Conservation (phyloP, 1,284 basidiomycete genomes). For the Vanrija humicola region DNA sequence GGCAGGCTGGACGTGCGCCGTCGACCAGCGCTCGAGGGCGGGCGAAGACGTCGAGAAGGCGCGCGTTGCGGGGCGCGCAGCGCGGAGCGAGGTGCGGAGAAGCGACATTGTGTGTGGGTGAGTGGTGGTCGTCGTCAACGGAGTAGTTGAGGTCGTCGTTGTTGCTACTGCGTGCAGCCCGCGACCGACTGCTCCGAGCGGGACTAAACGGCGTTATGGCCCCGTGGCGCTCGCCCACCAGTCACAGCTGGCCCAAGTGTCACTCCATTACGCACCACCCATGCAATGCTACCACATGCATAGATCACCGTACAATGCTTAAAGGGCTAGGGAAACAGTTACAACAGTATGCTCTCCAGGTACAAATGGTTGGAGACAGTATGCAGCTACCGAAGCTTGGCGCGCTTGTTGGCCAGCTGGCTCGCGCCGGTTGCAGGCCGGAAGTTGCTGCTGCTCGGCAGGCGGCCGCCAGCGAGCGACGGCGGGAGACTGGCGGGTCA, state of each 20-base stretch:
- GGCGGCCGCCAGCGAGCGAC: slow-evolving; percentile 32
- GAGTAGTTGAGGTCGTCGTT: background rate
- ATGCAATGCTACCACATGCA: background rate
- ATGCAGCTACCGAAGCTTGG: slow-evolving; percentile 25
- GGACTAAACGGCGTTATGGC: background rate
- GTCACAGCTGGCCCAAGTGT: background rate
- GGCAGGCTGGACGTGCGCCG: slow-evolving; percentile 15
- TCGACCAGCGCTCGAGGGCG: background rate
- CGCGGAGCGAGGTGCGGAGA: slow-evolving; percentile 11
- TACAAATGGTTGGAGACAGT: no score
- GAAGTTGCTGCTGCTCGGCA: slow-evolving; percentile 44
- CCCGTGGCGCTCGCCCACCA: background rate
- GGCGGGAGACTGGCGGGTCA: slow-evolving; percentile 32
- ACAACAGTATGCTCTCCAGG: background rate
- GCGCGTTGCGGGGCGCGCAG: background rate
- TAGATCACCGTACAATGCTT: background rate
- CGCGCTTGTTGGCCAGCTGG: slow-evolving; percentile 21
- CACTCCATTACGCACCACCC: background rate
- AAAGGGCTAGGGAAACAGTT: slow-evolving; percentile 1
- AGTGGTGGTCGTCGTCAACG: background rate
- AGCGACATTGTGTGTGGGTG: slow-evolving; percentile 9
- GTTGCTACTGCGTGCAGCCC: background rate
- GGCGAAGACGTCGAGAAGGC: background rate
- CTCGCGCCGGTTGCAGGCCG: slow-evolving; percentile 28
- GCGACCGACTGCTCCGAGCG: background rate